Percentiles rank a stretch among this genome's conserved stretches.
phyloP scores from a whole-genome alignment of 139 green algal species.

The Astrephomene gubernaculifera region DNA sequence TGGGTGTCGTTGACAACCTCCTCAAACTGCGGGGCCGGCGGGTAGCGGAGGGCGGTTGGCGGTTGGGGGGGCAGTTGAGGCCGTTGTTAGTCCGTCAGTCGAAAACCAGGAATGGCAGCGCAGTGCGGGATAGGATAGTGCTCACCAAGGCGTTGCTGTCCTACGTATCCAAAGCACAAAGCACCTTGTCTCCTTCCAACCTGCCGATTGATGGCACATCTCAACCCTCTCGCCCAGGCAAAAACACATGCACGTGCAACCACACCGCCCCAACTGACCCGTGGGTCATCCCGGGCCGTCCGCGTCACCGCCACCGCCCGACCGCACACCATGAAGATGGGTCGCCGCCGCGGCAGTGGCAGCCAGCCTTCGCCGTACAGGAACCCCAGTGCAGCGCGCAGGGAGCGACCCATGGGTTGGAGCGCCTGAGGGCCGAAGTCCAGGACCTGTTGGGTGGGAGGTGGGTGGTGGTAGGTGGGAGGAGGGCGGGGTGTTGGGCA shows the following conservation, averaged over 20 bases:
- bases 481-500: neutral
- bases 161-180: too few species aligned
- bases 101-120: neutral
- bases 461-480: neutral
- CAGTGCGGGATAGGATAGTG: neutral
- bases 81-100: neutral
- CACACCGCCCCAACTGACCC: neutral
- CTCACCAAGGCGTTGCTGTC: too few species aligned
- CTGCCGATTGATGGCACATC: neutral
- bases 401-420: slow-evolving; percentile 30
- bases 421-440: slow-evolving; percentile 50
- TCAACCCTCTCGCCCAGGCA: neutral
- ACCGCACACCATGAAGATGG: slow-evolving; percentile 38
- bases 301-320: slow-evolving; percentile 29
- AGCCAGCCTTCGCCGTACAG: slow-evolving; percentile 47
- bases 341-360: neutral
- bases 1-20: slow-evolving; percentile 27
- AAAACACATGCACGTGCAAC: neutral
- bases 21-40: slow-evolving; percentile 1
- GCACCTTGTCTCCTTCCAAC: neutral
- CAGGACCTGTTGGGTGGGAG: slow-evolving; percentile 32
- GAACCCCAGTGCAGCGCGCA: slow-evolving; percentile 45
- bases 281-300: neutral
- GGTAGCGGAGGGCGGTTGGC: too few species aligned
- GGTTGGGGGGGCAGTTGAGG: neutral